Evolutionary conservation across 352 stramenopile genomes (phyloP).

Genomic region (Elongisporangium senticosum): DNA sequence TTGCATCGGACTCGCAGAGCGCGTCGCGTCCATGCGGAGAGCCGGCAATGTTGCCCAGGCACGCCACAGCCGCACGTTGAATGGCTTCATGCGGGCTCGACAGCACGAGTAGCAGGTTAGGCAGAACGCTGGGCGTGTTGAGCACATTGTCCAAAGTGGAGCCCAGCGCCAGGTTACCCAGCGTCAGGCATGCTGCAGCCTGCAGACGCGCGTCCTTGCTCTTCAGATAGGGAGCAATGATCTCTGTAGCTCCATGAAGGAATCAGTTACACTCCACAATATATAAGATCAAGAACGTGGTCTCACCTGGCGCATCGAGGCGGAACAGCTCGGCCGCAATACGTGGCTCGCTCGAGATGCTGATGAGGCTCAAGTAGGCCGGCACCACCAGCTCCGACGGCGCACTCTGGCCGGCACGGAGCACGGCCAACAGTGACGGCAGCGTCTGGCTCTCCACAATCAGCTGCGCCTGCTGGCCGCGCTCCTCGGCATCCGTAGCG

Average conservation of each 20-base stretch:
- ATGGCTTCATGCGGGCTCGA: slow-evolving; percentile 54
- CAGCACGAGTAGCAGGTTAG: slow-evolving; percentile 36
- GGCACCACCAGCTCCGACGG: slow-evolving; percentile 53
- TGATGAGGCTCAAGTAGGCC: slow-evolving; percentile 61
- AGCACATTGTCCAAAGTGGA: slow-evolving; percentile 19
- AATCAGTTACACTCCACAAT: background rate
- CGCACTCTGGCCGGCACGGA: slow-evolving; percentile 21
- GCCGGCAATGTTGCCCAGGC: slow-evolving; percentile 49
- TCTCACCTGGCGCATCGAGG: slow-evolving; percentile 26
- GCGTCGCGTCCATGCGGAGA: slow-evolving; percentile 27
- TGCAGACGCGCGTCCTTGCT: slow-evolving; percentile 52
- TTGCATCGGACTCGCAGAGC: slow-evolving; percentile 40
- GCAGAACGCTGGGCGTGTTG: slow-evolving; percentile 29
- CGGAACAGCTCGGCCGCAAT: slow-evolving; percentile 51
- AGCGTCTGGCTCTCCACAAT: slow-evolving; percentile 55
- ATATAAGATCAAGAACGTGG: background rate
- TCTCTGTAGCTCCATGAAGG: background rate
- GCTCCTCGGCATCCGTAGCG: slow-evolving; percentile 16
- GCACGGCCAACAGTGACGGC: slow-evolving; percentile 31
- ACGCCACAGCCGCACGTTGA: slow-evolving; percentile 43
- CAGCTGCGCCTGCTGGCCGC: slow-evolving; percentile 37
- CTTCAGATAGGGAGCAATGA: slow-evolving; percentile 37
- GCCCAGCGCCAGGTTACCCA: slow-evolving; percentile 63
- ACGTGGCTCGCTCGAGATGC: slow-evolving; percentile 40
- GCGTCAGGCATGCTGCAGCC: slow-evolving; percentile 46